Conservation (phyloP, 169 alveolate species). For the Cyclospora cayetanensis region DNA sequence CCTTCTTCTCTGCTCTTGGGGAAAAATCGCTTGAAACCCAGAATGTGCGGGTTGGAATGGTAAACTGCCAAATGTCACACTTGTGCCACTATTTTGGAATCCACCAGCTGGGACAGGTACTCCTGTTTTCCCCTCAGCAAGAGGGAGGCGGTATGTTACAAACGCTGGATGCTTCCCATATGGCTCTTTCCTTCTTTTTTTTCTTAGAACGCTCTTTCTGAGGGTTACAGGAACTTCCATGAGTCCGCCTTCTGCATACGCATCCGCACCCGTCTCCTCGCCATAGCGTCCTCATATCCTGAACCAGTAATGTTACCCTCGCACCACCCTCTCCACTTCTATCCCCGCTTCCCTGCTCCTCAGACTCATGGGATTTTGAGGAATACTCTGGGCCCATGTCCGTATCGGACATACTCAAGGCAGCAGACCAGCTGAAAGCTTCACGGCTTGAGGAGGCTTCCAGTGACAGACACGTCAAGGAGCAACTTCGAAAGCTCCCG, state of each 20-base stretch:
- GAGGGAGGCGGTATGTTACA: slow-evolving; percentile 32
- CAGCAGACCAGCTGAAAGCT: not conserved
- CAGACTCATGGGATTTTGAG: slow-evolving; percentile 34
- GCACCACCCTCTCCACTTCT: no score
- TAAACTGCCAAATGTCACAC: not conserved
- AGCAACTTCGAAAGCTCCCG: not conserved
- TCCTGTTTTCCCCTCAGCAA: slow-evolving; percentile 46
- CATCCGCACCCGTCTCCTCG: no score
- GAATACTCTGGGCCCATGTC: not conserved
- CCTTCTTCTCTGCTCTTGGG: slow-evolving; percentile 1
- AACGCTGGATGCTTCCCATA: no score
- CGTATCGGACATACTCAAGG: not conserved
- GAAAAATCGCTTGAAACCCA: slow-evolving; percentile 26
- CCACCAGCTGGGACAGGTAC: slow-evolving; percentile 1
- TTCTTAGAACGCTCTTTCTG: no score
- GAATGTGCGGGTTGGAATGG: slow-evolving; percentile 34
- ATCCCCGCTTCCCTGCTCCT: not conserved
- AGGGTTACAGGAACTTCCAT: no score
- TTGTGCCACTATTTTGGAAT: slow-evolving; percentile 32
- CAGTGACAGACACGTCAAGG: not conserved
- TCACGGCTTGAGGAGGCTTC: not conserved
- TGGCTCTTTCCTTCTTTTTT: no score
- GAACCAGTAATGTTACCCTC: no score
- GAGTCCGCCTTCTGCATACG: no score
- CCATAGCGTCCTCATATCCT: no score